These are phyloP conservation scores for Paramecium pentaurelia DNA, from an alignment of 73 alveolate species.

Conservation along the genomic window DNA sequence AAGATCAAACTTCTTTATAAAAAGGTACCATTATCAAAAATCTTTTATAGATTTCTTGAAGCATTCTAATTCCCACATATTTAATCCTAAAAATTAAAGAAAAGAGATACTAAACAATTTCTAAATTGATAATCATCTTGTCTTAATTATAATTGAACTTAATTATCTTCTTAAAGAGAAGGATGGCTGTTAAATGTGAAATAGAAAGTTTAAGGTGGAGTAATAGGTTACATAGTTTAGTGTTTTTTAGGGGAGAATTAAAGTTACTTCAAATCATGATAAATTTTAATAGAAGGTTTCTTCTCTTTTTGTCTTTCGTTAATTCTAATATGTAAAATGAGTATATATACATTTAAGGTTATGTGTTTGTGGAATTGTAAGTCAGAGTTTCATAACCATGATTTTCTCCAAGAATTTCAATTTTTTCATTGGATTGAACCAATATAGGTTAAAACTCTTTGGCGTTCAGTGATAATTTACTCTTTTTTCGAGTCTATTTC, in stretches of 20 bases:
- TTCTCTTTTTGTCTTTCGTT: background rate
- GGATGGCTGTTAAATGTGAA: background rate
- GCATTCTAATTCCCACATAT: slow-evolving; percentile 46
- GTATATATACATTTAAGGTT: background rate
- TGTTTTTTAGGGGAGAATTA: slow-evolving; percentile 3
- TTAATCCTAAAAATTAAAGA: background rate
- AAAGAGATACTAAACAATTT: background rate
- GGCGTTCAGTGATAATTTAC: slow-evolving; percentile 26
- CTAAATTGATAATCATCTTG: background rate
- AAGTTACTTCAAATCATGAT: background rate
- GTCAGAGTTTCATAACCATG: background rate
- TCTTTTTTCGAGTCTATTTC: background rate
- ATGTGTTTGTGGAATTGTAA: background rate
- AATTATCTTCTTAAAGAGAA: background rate
- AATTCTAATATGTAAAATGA: background rate
- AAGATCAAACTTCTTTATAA: background rate
- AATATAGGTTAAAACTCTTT: background rate
- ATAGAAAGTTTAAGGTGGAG: background rate
- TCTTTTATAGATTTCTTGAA: slow-evolving; percentile 11
- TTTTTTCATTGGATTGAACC: background rate
- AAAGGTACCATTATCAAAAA: background rate
- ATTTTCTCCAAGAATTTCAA: background rate
- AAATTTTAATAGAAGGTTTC: background rate
- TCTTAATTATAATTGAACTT: background rate
- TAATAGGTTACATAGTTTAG: background rate